A percentile compares a stretch with the other conserved stretches of the same genome.
Conservation (phyloP, 805 yeast species). For the Kazachstania viticola region DNA sequence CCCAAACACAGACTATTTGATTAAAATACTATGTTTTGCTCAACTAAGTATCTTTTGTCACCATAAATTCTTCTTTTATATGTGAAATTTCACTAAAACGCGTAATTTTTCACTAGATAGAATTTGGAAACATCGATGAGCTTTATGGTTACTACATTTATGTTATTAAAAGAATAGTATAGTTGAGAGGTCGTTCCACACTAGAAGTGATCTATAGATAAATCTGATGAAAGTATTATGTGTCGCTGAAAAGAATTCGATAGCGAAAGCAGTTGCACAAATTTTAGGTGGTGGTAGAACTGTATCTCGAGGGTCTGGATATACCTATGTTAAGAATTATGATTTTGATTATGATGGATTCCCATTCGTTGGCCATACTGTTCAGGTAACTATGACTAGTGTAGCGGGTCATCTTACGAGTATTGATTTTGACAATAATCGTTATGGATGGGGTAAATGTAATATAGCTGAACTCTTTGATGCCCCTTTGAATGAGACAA, state of each 20-base stretch:
- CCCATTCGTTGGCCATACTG: constrained; percentile 46
- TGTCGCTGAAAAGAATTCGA: constrained; percentile 95
- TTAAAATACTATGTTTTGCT: too few relatives aligned
- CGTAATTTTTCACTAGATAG: too few relatives aligned
- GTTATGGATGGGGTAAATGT: constrained; percentile 53
- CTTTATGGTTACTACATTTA: too few relatives aligned
- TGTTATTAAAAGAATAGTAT: too few relatives aligned
- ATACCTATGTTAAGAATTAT: constrained; percentile 66
- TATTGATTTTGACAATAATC: constrained; percentile 41
- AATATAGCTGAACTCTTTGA: constrained; percentile 56
- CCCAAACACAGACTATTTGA: too few relatives aligned
- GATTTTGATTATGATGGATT: constrained; percentile 52
- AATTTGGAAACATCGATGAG: too few relatives aligned
- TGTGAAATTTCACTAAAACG: too few relatives aligned
- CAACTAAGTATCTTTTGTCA: too few relatives aligned
- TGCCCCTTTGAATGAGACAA: constrained; percentile 46
- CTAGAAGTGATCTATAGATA: not conserved
- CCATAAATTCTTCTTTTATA: too few relatives aligned
- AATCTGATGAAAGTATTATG: constrained; percentile 61
- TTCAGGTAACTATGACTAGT: constrained; percentile 83
- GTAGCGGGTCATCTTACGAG: constrained; percentile 78
- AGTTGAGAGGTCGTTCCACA: too few relatives aligned
- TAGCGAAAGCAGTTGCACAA: constrained; percentile 64
- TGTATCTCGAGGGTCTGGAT: constrained; percentile 35
- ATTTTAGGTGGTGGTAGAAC: constrained; percentile 67